phyloP scores from a whole-genome alignment of 352 stramenopile species.

The Globisporangium viniferum region DNA sequence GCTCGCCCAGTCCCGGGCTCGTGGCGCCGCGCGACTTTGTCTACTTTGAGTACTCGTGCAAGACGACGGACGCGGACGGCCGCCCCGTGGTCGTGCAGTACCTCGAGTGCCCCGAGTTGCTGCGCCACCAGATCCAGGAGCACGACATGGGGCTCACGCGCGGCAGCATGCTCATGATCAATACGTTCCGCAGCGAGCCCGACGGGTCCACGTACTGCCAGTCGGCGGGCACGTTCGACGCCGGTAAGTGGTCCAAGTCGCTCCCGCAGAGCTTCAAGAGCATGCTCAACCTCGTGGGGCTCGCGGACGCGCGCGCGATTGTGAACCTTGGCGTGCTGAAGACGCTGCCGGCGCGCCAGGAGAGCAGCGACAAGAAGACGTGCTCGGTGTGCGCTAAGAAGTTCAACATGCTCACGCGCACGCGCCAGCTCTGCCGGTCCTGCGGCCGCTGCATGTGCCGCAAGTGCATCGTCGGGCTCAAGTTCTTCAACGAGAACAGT shows the following conservation, averaged over 20 bases:
- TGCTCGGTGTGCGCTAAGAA: slow-evolving; percentile 32
- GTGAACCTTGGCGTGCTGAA: slow-evolving; percentile 11
- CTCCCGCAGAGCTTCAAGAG: slow-evolving; percentile 3
- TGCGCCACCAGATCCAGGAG: slow-evolving; percentile 28
- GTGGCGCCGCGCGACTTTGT: slow-evolving; percentile 36
- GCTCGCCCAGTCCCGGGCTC: slow-evolving; percentile 20
- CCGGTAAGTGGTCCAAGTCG: not conserved
- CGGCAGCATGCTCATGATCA: slow-evolving; percentile 12
- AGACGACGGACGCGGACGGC: slow-evolving; percentile 27
- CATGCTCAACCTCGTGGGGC: slow-evolving; percentile 5
- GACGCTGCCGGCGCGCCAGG: slow-evolving; percentile 1
- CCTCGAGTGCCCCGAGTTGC: slow-evolving; percentile 15
- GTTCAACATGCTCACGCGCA: slow-evolving; percentile 23
- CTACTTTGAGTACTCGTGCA: slow-evolving; percentile 41
- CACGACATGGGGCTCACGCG: slow-evolving; percentile 25
- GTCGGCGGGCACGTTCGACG: slow-evolving; percentile 7
- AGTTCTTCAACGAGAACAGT: slow-evolving; percentile 18
- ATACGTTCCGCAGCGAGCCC: slow-evolving; percentile 9
- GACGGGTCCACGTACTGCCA: slow-evolving; percentile 9
- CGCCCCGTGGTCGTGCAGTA: slow-evolving; percentile 26
- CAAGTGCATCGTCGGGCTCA: slow-evolving; percentile 20
- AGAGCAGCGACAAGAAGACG: slow-evolving; percentile 1
- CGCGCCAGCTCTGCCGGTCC: slow-evolving; percentile 12
- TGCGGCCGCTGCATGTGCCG: slow-evolving; percentile 22
- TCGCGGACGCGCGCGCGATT: slow-evolving; percentile 17